Conservation (phyloP, 2,329 filamentous ascomycete genomes). For the Orbilia oligospora region DNA sequence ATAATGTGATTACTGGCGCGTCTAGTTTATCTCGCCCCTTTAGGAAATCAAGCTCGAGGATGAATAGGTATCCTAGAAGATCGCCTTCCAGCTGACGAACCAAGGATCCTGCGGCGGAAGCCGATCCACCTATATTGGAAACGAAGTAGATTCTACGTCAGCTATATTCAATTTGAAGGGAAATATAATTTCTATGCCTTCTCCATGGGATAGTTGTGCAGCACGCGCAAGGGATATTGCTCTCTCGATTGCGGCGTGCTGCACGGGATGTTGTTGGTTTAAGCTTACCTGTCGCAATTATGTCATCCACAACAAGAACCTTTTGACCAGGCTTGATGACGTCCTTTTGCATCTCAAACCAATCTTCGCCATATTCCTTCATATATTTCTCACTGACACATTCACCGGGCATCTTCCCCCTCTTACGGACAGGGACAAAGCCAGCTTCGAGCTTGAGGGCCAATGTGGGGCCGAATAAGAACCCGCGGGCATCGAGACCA, state of each 20-base stretch:
- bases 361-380: slow-evolving; percentile 96
- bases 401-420: slow-evolving; percentile 93
- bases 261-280: too few species aligned
- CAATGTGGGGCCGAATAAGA: slow-evolving; percentile 92
- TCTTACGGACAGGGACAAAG: slow-evolving; percentile 94
- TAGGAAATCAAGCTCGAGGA: slow-evolving; percentile 94
- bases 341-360: slow-evolving; percentile 94
- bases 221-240: neutral
- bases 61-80: slow-evolving; percentile 92
- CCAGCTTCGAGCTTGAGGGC: slow-evolving; percentile 84
- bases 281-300: slow-evolving; percentile 92
- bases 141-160: slow-evolving; percentile 19
- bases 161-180: slow-evolving; percentile 1
- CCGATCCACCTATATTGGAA: slow-evolving; percentile 46
- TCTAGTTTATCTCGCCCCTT: slow-evolving; percentile 91
- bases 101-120: slow-evolving; percentile 50
- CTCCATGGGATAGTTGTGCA: neutral
- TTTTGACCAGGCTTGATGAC: slow-evolving; percentile 87
- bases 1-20: slow-evolving; percentile 84
- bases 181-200: neutral
- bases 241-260: neutral
- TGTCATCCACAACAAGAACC: slow-evolving; percentile 95
- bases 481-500: slow-evolving; percentile 92
- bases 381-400: slow-evolving; percentile 87
- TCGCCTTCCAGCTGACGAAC: slow-evolving; percentile 80